Conservation (phyloP, 495 filamentous ascomycete species). For the Cercophora samala region DNA sequence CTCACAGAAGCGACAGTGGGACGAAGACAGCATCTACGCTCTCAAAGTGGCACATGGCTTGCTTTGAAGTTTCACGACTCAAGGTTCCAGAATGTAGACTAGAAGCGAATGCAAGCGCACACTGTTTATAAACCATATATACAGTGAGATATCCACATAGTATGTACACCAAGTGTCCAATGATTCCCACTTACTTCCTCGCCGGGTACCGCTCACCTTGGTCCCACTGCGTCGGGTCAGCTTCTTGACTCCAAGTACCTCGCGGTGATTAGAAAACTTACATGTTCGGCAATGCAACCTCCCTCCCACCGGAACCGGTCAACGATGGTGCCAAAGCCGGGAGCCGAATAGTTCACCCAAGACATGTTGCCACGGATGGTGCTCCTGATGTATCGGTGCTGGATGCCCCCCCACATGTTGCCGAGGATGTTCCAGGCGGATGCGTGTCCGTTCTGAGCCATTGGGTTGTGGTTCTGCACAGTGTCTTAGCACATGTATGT, state of each 20-base stretch:
- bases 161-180: background rate
- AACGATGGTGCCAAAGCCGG: constrained; percentile 32
- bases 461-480: constrained; percentile 40
- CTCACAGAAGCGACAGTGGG: constrained; percentile 35
- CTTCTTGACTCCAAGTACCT: background rate
- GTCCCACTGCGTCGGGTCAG: constrained; percentile 14
- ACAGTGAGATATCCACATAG: background rate
- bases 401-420: constrained; percentile 31
- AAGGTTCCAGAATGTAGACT: background rate
- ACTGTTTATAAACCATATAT: background rate
- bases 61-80: too few species aligned
- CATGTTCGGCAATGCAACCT: constrained; percentile 43
- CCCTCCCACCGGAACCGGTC: constrained; percentile 41
- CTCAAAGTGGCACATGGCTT: constrained; percentile 34
- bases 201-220: constrained; percentile 17
- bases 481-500: background rate
- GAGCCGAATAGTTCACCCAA: constrained; percentile 37
- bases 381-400: constrained; percentile 30
- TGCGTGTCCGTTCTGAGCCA: constrained; percentile 36
- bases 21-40: constrained; percentile 33
- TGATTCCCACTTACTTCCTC: background rate
- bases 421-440: constrained; percentile 37
- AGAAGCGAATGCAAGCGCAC: background rate
- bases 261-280: constrained; percentile 20
- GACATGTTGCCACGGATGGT: constrained; percentile 32